Base-by-base conservation (phyloP, 2,329 filamentous ascomycete genomes). In the Fusarium haematococcum region DNA sequence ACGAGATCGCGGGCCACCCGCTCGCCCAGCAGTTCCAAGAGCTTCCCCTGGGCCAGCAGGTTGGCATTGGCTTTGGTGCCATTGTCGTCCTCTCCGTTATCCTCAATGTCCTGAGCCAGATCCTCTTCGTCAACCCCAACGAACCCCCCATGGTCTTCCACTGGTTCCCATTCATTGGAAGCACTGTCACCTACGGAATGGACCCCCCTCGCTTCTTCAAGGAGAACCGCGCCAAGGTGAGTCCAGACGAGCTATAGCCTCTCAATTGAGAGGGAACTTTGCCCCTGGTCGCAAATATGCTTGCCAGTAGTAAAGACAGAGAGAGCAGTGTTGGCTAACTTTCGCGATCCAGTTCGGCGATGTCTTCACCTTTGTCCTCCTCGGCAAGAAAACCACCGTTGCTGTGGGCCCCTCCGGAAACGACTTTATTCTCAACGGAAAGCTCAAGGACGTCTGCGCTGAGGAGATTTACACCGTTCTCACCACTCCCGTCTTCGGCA, bases 151-250 rank as follows among this genome's bases (percentile, higher is more conserved):
- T 95, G 67, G 93, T 96, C 71, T 96, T 95, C 83, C 93, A 95
- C 83, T 94, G 90, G 90, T 88, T 96, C 79, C 94, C 94, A 68
- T 85, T 97, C 76, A 88, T 99, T 79, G 96, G 96, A 74, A 98
- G 93, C 86, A 98, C 97, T 69, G 88, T 98, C 79, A 94, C 91
- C 52, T 99, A 98, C 85, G 96, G 96, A 83, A 98, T 98, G 84
- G 95, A 98, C 80, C 96, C 96, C 18, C 95, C 94, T 80, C 88
- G 87, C 61, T 98, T 98, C 89, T 98, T 98, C 86, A 88, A 78
- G 89, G 91, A 88, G 81, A 90, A 89, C 84, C 91, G 91, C 78
- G 88, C 89, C 79, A 97, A 97, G 92, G 94, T 95, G 79, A 71
- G 85, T 82, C 35, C 2, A 57, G 14, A 27, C 18, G 16, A 33